A percentile compares a stretch with the other conserved stretches of the same genome.
phyloP scores from a whole-genome alignment of 2,329 filamentous ascomycete genomes.

The Fusarium falciforme region DNA sequence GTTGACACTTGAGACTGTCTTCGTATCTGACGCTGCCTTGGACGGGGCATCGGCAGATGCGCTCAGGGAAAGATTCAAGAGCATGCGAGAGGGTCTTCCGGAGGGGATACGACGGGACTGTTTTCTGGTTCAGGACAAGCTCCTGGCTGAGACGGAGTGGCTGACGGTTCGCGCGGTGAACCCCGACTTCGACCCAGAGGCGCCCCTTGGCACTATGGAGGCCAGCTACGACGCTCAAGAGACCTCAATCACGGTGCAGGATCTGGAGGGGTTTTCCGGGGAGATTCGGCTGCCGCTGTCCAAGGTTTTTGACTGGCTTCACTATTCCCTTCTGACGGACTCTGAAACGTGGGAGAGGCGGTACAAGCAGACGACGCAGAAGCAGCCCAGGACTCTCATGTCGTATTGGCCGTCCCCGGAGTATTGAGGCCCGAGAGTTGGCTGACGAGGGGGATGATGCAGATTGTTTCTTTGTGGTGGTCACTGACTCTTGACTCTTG shows the following conservation, averaged over 20 bases:
- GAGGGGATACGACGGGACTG: neutral
- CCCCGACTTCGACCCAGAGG: neutral
- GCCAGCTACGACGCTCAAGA: neutral
- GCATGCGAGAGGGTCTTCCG: neutral
- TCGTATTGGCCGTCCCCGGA: neutral
- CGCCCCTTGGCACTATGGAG: neutral
- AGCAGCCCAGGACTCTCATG: neutral
- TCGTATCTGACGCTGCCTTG: neutral
- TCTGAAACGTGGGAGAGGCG: neutral
- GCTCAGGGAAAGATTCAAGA: neutral
- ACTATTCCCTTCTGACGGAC: neutral
- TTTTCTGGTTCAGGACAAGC: neutral
- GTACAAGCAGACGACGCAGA: neutral
- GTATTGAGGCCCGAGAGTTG: neutral
- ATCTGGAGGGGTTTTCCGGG: neutral
- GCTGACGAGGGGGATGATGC: neutral
- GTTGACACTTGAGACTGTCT: neutral
- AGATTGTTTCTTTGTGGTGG: neutral
- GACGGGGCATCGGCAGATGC: neutral
- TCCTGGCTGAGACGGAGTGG: too few species aligned
- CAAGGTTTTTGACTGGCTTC: neutral
- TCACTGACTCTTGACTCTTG: neutral
- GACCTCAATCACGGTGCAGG: neutral
- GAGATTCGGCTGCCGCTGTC: neutral
- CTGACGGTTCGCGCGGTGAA: neutral